A percentile compares a stretch with the other conserved stretches of the same genome.
Evolutionary conservation across 108 stramenopile species (phyloP).

Genomic region (Pseudonitzschia multistriata): DNA sequence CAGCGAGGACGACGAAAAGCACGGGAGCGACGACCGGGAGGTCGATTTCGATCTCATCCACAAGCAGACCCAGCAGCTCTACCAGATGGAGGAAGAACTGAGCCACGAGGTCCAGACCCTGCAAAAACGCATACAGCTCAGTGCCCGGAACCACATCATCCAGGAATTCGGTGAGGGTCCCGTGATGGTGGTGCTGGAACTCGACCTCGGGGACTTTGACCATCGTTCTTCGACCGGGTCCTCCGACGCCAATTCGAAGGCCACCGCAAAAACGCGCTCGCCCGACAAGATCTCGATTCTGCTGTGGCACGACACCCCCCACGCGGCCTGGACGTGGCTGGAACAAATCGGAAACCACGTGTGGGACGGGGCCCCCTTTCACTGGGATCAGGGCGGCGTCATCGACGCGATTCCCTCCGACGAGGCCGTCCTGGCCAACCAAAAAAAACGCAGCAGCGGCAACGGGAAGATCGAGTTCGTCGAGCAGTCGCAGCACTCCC

Average conservation of each 20-base stretch:
- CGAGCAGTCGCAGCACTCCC: conserved; percentile 12
- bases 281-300: conserved; percentile 33
- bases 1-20: conserved; percentile 6
- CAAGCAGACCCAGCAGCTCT: conserved; percentile 32
- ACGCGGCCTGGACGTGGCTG: conserved; percentile 52
- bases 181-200: conserved; percentile 44
- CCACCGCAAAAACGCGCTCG: neutral
- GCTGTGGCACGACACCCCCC: conserved; percentile 53
- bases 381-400: conserved; percentile 32
- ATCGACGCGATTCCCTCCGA: conserved; percentile 15
- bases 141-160: conserved; percentile 37
- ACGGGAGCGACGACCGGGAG: conserved; percentile 16
- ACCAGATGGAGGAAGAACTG: conserved; percentile 46
- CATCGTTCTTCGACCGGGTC: too few relatives aligned
- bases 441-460: neutral
- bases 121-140: conserved; percentile 44
- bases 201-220: conserved; percentile 24
- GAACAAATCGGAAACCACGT: conserved; percentile 45
- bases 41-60: conserved; percentile 30
- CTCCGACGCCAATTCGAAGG: neutral
- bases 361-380: conserved; percentile 44
- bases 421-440: neutral
- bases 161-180: conserved; percentile 47
- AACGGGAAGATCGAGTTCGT: neutral
- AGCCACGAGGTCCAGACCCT: conserved; percentile 39